Evolutionary conservation across 148 eudicot genomes (phyloP).

Genomic region (Silene latifolia): DNA sequence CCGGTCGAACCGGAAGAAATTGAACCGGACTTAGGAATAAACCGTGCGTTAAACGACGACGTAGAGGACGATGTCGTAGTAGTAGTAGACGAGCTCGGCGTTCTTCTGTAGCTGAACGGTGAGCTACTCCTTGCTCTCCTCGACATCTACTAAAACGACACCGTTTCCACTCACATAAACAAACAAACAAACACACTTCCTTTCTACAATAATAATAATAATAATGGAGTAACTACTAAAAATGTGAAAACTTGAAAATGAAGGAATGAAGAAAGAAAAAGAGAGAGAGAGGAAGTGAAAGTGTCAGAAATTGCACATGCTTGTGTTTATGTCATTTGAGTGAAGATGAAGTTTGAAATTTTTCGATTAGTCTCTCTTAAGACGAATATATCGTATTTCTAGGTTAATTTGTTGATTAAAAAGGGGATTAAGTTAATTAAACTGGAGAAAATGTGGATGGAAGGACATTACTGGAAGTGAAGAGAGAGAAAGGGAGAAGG

Average conservation of each 20-base stretch:
- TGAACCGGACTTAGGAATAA: conserved; percentile 52
- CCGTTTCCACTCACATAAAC: conserved; percentile 26
- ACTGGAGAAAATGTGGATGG: neutral
- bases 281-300: neutral
- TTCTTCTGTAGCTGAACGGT: conserved; percentile 54
- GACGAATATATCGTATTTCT: no score
- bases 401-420: neutral
- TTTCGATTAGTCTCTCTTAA: neutral
- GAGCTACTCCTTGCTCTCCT: conserved; percentile 78
- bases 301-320: conserved; percentile 66
- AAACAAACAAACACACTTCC: neutral
- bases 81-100: conserved; percentile 52
- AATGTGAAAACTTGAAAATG: conserved; percentile 11
- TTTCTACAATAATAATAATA: neutral
- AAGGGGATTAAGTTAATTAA: neutral
- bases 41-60: conserved; percentile 39
- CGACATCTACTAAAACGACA: conserved; percentile 39
- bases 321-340: conserved; percentile 22
- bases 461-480: neutral
- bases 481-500: neutral
- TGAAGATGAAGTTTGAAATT: conserved; percentile 31
- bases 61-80: conserved; percentile 63
- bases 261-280: conserved; percentile 6
- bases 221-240: neutral
- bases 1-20: conserved; percentile 43